Conservation (phyloP, 2,329 filamentous ascomycete species). For the Didymella exigua region DNA sequence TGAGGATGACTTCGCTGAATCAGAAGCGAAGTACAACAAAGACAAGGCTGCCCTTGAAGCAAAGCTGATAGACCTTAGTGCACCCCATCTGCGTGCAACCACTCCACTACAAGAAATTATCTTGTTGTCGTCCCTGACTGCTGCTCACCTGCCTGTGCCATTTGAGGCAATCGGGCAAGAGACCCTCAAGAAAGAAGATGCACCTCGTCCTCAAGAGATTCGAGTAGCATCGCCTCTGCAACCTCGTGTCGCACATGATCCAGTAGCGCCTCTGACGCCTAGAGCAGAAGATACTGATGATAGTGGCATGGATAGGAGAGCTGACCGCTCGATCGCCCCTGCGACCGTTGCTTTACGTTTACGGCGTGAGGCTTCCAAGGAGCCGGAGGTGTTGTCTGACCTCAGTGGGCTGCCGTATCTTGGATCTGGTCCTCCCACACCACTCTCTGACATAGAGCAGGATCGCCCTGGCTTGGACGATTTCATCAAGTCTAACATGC, state of each 20-base stretch:
- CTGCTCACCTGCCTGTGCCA: slow-evolving; percentile 35
- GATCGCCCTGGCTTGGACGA: slow-evolving; percentile 47
- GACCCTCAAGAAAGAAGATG: slow-evolving; percentile 25
- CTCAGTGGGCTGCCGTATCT: slow-evolving; percentile 54
- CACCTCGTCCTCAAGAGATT: slow-evolving; percentile 24
- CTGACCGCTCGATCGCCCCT: slow-evolving; percentile 36
- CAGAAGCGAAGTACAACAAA: slow-evolving; percentile 54
- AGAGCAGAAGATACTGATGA: slow-evolving; percentile 46
- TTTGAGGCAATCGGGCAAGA: slow-evolving; percentile 18
- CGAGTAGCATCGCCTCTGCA: slow-evolving; percentile 18
- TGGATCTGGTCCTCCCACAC: slow-evolving; percentile 50
- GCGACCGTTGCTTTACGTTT: slow-evolving; percentile 41
- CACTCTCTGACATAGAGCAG: slow-evolving; percentile 51
- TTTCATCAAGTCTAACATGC: slow-evolving; percentile 44
- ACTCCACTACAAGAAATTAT: slow-evolving; percentile 53
- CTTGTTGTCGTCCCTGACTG: slow-evolving; percentile 48
- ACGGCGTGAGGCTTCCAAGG: slow-evolving; percentile 37
- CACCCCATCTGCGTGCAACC: slow-evolving; percentile 49
- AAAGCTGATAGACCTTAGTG: slow-evolving; percentile 52
- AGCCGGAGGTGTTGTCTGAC: slow-evolving; percentile 49
- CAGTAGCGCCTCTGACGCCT: slow-evolving; percentile 42
- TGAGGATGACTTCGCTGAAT: slow-evolving; percentile 53
- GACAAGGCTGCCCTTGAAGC: slow-evolving; percentile 53
- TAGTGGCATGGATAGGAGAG: slow-evolving; percentile 32
- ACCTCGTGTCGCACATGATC: slow-evolving; percentile 21